Evolutionary conservation across 2,329 filamentous ascomycete species (phyloP), one percentile per base, ranked within the genome.

Genomic region (Hysterium pulicare): DNA sequence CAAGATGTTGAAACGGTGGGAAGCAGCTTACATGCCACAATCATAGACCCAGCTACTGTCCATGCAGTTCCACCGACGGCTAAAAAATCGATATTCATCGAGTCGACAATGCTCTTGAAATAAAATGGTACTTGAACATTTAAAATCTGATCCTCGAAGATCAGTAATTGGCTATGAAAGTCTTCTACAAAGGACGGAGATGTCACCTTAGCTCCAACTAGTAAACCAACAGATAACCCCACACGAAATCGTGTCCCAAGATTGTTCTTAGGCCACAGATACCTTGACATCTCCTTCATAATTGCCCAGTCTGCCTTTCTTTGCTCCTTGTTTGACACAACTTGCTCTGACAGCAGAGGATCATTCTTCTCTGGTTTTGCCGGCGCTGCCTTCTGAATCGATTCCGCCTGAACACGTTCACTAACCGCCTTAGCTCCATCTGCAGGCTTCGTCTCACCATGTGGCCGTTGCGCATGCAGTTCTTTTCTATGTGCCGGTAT

Each of bases 121-220:
- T 96, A 98, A 65, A 98, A 98, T 0, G 93, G 93, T 35, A 98
- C 89, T 72, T 98, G 90, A 13, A 98, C 93, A 67, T 97, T 98
- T 59, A 98, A 75, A 37, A 95, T 67, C 77, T 76, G 63, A 19
- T 35, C 10, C 13, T n/a, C 2, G 32, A 21, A 41, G 20, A 17
- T 35, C 17, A 33, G 38, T 23, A 31, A 36, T 48, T 44, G 30
- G 47, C 49, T 24, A 41, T 44, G 33, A 39, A 46, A 59, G 37
- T 33, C 15, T 42, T 35, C 24, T 38, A n/a, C 17, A 31, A 33
- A 13, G 37, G 36, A 40, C 22, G 32, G 34, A 31, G n/a, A 36
- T 48, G 60, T 61, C 55, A 82, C 82, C 77, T 98, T 98, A 62
- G 90, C 89, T 45, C 90, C 88, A 17, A 98, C 71, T 28, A 98